These are phyloP conservation scores for Arctium minus DNA, from an alignment of 129 eudicot genomes.

Conservation along the genomic window DNA sequence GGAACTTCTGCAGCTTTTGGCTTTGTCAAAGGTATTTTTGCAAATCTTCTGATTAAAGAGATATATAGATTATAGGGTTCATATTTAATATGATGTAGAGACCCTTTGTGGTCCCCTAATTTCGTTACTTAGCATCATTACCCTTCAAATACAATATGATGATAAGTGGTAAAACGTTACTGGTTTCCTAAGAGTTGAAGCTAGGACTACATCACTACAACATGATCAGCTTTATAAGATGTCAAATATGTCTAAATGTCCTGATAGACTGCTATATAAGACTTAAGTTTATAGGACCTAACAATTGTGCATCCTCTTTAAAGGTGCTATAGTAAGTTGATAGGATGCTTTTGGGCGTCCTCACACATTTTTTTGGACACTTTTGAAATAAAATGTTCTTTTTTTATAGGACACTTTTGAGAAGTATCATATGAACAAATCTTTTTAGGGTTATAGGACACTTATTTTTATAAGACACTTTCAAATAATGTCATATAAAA, in stretches of 20 bases:
- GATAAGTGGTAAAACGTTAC: background rate
- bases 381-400: background rate
- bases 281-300: background rate
- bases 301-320: background rate
- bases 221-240: background rate
- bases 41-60: background rate
- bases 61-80: background rate
- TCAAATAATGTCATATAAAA: background rate
- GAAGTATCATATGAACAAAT: too few relatives aligned
- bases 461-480: background rate
- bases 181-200: background rate
- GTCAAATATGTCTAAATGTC: background rate
- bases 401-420: background rate
- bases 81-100: background rate
- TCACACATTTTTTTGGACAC: background rate
- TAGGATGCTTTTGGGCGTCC: background rate
- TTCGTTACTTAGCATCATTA: background rate
- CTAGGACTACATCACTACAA: background rate
- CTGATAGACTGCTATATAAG: background rate
- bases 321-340: background rate
- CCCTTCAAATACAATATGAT: background rate
- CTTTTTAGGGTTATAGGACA: too few relatives aligned
- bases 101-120: background rate
- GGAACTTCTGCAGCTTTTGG: slow-evolving; percentile 95
- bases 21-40: slow-evolving; percentile 72